phyloP scores from a whole-genome alignment of 192 early-diverging fungal genomes.

The Cetraspora pellucida region DNA sequence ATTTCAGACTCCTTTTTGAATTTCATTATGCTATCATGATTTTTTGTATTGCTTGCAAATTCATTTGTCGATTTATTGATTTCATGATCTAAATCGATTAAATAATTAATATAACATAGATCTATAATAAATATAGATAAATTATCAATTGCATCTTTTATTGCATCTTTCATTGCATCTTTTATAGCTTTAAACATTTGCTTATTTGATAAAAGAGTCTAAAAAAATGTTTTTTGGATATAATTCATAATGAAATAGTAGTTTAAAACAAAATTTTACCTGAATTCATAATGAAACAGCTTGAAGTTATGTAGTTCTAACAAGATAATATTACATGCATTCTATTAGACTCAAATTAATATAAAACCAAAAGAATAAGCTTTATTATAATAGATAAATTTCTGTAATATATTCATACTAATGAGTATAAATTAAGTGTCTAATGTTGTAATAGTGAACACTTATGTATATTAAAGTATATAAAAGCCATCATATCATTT shows the following conservation, averaged over 20 bases:
- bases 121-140: background rate
- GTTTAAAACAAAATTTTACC: constrained; percentile 46
- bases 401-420: background rate
- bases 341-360: constrained; percentile 40
- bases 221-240: constrained; percentile 23
- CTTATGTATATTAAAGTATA: background rate
- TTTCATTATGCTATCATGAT: constrained; percentile 99
- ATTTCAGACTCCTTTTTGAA: constrained; percentile 93
- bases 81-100: constrained; percentile 74
- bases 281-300: constrained; percentile 86
- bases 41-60: constrained; percentile 89
- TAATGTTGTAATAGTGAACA: background rate
- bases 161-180: constrained; percentile 97
- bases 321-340: constrained; percentile 92
- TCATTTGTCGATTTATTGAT: constrained; percentile 93
- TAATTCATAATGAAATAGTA: background rate
- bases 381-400: background rate
- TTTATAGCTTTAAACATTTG: constrained; percentile 94
- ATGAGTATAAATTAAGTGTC: background rate
- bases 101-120: background rate
- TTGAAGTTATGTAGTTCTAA: constrained; percentile 93
- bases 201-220: constrained; percentile 92
- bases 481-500: constrained; percentile 67
- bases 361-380: no score
- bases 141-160: constrained; percentile 49